Conservation (phyloP, 176 grass and related monocot genomes). For the Ensete ventricosum region DNA sequence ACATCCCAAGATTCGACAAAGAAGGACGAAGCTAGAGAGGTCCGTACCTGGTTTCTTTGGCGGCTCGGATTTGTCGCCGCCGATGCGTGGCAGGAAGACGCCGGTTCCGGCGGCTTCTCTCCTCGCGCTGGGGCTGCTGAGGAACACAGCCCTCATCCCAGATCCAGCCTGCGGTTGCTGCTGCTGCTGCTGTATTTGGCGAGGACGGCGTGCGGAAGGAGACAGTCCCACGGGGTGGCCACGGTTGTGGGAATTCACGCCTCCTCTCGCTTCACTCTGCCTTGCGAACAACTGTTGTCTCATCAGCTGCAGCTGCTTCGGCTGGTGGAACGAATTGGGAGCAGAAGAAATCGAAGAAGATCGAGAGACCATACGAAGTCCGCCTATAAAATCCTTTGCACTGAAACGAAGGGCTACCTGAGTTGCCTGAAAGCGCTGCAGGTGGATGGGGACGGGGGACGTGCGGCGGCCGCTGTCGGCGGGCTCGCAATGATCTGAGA, state of each 20-base stretch:
- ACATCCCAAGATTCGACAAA: neutral
- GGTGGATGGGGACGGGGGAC: neutral
- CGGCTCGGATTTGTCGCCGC: conserved; percentile 28
- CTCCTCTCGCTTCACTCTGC: neutral
- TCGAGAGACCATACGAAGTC: neutral
- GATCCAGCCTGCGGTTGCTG: neutral
- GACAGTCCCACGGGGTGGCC: neutral
- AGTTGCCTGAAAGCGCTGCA: conserved; percentile 3
- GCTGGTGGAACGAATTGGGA: conserved; percentile 13
- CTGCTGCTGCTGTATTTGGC: conserved; percentile 11
- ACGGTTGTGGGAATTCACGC: neutral
- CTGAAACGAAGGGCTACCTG: neutral
- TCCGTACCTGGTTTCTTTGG: conserved; percentile 41
- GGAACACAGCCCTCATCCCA: conserved; percentile 71
- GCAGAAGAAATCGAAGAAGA: neutral
- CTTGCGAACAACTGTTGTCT: neutral
- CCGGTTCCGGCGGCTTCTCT: conserved; percentile 76
- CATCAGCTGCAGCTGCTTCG: conserved; percentile 25
- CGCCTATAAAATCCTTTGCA: neutral
- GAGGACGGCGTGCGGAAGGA: conserved; percentile 36
- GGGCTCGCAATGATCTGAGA: neutral
- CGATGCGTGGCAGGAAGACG: conserved; percentile 53
- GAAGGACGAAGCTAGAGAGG: neutral
- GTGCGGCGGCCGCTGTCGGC: neutral
- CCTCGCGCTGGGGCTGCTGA: conserved; percentile 32